These are phyloP conservation scores for Trichoderma arundinaceum DNA, from an alignment of 2,329 filamentous ascomycete genomes.

Conservation along the genomic window DNA sequence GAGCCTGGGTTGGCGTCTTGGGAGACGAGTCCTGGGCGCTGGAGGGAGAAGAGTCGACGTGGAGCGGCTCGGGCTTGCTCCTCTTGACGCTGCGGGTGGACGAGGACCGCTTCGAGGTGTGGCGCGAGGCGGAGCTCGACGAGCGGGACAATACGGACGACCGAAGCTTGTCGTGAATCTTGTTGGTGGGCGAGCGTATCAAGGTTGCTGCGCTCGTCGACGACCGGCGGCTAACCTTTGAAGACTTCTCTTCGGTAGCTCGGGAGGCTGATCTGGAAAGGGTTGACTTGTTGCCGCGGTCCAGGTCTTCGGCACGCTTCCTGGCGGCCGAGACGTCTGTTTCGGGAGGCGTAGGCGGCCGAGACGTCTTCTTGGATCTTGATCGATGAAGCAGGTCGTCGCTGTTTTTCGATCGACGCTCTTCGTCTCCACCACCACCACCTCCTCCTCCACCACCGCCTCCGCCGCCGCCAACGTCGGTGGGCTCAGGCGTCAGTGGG, in stretches of 20 bases:
- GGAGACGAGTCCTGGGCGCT: conserved; percentile 62
- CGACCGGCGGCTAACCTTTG: conserved; percentile 60
- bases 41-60: conserved; percentile 55
- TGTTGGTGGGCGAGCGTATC: conserved; percentile 48
- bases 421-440: conserved; percentile 52
- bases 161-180: conserved; percentile 46
- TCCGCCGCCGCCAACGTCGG: conserved; percentile 67
- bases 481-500: conserved; percentile 73
- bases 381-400: conserved; percentile 49
- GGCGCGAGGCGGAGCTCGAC: conserved; percentile 44
- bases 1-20: conserved; percentile 63
- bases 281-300: conserved; percentile 43
- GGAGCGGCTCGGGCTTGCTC: conserved; percentile 47
- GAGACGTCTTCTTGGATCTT: conserved; percentile 49
- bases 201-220: conserved; percentile 64
- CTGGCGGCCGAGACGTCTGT: conserved; percentile 62
- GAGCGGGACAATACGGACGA: conserved; percentile 43
- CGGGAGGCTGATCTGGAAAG: conserved; percentile 53
- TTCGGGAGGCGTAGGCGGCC: conserved; percentile 68
- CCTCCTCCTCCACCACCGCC: conserved; percentile 54
- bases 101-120: conserved; percentile 46
- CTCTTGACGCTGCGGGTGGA: conserved; percentile 44
- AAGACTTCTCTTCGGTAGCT: conserved; percentile 54
- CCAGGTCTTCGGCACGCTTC: conserved; percentile 42
- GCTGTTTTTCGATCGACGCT: conserved; percentile 53